These are phyloP conservation scores for Strobilomyces echinocephalus DNA, from an alignment of 768 basidiomycete species.

Conservation along the genomic window DNA sequence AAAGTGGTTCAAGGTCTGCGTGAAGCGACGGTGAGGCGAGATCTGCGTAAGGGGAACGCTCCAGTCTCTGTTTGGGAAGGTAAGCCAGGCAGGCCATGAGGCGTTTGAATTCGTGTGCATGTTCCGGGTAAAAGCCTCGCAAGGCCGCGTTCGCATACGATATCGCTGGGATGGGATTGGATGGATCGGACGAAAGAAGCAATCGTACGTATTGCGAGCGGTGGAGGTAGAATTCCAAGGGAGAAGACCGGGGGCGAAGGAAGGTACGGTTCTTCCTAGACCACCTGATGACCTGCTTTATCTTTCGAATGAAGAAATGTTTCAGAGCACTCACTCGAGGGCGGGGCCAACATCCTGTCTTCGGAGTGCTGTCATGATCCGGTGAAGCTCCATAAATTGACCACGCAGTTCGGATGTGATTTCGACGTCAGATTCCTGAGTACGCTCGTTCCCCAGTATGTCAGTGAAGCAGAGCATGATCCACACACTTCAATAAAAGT, in stretches of 20 bases:
- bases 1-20: slow-evolving; percentile 73
- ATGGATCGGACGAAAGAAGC: slow-evolving; percentile 58
- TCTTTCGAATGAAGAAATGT: background rate
- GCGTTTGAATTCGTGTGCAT: slow-evolving; percentile 61
- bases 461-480: slow-evolving; percentile 2
- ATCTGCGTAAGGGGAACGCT: slow-evolving; percentile 69
- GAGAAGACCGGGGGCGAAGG: slow-evolving; percentile 63
- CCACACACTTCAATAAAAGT: slow-evolving; percentile 62
- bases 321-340: slow-evolving; percentile 51
- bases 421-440: slow-evolving; percentile 63
- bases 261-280: slow-evolving; percentile 59
- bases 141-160: slow-evolving; percentile 70
- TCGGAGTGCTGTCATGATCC: slow-evolving; percentile 63
- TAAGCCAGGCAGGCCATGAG: slow-evolving; percentile 68
- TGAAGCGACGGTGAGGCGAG: slow-evolving; percentile 69
- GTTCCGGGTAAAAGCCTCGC: slow-evolving; percentile 55
- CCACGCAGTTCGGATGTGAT: slow-evolving; percentile 46
- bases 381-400: slow-evolving; percentile 67
- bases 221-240: slow-evolving; percentile 86
- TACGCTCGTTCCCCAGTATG: background rate
- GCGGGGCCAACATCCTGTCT: slow-evolving; percentile 69
- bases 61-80: slow-evolving; percentile 62
- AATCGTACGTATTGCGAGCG: slow-evolving; percentile 86
- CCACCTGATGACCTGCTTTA: slow-evolving; percentile 57
- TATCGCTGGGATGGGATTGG: slow-evolving; percentile 56